Percentiles rank a stretch among this genome's conserved stretches.
phyloP scores from a whole-genome alignment of 2,329 filamentous ascomycete species.

The Didymella sp. region DNA sequence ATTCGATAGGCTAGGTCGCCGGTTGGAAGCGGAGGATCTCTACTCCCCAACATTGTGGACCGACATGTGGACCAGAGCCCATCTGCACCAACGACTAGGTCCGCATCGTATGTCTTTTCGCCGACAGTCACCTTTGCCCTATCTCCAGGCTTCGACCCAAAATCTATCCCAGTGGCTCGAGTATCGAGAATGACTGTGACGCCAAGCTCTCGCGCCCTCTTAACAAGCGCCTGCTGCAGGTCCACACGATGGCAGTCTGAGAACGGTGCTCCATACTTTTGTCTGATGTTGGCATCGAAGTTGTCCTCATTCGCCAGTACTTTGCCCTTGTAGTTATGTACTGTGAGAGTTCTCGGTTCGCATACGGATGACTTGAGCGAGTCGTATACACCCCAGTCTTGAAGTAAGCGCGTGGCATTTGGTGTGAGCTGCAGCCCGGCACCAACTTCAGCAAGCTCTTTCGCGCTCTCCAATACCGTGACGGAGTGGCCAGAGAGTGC shows the following conservation, averaged over 20 bases:
- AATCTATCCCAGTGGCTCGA: constrained; percentile 57
- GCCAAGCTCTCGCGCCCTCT: constrained; percentile 61
- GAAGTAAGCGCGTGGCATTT: constrained; percentile 57
- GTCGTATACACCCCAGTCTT: constrained; percentile 59
- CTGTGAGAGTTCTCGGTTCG: constrained; percentile 58
- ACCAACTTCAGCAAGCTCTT: constrained; percentile 53
- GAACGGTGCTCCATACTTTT: constrained; percentile 65
- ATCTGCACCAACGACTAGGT: constrained; percentile 69
- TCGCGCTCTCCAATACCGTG: constrained; percentile 53
- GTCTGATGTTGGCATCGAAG: constrained; percentile 62
- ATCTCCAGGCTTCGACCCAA: constrained; percentile 44
- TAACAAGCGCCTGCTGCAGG: constrained; percentile 62
- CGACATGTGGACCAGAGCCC: constrained; percentile 68
- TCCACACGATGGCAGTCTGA: constrained; percentile 69
- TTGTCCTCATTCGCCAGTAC: constrained; percentile 58
- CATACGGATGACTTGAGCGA: constrained; percentile 47
- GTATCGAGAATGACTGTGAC: constrained; percentile 59
- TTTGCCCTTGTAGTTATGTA: constrained; percentile 61
- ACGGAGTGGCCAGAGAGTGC: constrained; percentile 50
- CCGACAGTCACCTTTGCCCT: constrained; percentile 51
- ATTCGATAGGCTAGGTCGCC: constrained; percentile 72
- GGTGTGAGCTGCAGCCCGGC: constrained; percentile 48
- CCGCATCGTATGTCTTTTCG: constrained; percentile 55
- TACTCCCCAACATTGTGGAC: constrained; percentile 38
- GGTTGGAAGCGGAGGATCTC: constrained; percentile 53